A percentile compares a stretch with the other conserved stretches of the same genome.
Evolutionary conservation across 164 flowering plant species (phyloP).

Genomic region (Pachysandra terminalis): DNA sequence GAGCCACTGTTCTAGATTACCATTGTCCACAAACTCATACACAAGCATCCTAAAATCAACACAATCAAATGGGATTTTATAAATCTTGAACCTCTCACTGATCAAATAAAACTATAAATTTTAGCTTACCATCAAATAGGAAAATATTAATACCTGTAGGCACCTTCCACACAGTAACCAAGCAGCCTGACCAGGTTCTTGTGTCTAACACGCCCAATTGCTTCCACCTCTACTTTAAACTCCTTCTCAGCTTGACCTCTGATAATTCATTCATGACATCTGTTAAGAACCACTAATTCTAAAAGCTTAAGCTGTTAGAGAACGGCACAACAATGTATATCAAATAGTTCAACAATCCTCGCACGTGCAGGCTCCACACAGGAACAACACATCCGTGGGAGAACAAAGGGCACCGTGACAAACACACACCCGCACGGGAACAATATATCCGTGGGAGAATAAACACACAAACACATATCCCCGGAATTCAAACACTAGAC

Average conservation of each 20-base stretch:
- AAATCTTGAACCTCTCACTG: neutral
- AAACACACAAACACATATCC: too few relatives aligned
- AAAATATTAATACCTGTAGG: constrained; percentile 25
- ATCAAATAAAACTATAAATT: neutral
- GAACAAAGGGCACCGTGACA: too few relatives aligned
- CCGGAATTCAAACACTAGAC: too few relatives aligned
- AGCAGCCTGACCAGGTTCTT: constrained; percentile 42
- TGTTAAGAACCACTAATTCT: too few relatives aligned
- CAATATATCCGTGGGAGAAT: too few relatives aligned
- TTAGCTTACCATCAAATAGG: neutral
- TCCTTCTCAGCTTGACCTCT: constrained; percentile 27
- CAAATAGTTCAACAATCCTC: too few relatives aligned
- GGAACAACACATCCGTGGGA: too few relatives aligned
- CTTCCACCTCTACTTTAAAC: constrained; percentile 26
- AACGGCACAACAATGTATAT: too few relatives aligned
- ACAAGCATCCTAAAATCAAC: constrained; percentile 37
- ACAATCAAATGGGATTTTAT: neutral
- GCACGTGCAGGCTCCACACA: too few relatives aligned
- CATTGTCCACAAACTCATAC: constrained; percentile 48
- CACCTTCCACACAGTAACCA: constrained; percentile 37
- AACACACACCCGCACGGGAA: too few relatives aligned
- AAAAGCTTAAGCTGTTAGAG: too few relatives aligned
- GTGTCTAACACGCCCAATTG: constrained; percentile 37
- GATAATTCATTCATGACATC: constrained; percentile 1
- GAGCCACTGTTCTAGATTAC: constrained; percentile 50